phyloP scores from a whole-genome alignment of 306 rosid species.

The Argentina anserina region DNA sequence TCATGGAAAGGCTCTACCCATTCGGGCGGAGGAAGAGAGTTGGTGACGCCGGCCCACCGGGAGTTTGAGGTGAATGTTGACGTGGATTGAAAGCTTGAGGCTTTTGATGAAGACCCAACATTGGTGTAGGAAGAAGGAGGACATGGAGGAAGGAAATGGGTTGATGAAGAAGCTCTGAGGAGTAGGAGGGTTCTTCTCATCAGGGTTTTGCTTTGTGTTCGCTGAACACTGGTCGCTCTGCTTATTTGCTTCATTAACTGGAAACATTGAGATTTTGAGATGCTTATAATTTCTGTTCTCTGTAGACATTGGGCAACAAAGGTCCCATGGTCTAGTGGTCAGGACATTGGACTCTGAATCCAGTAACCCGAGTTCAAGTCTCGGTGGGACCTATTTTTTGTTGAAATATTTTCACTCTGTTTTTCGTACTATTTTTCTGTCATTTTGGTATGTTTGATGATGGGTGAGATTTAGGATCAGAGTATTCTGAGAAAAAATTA shows the following conservation, averaged over 20 bases:
- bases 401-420: no score
- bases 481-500: no score
- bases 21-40: slow-evolving; percentile 66
- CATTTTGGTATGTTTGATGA: no score
- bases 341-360: slow-evolving; percentile 56
- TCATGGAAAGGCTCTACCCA: slow-evolving; percentile 70
- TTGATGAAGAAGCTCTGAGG: slow-evolving; percentile 20
- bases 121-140: slow-evolving; percentile 7
- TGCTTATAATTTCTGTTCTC: no score
- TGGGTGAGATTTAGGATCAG: no score
- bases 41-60: slow-evolving; percentile 37
- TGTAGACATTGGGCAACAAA: accelerated
- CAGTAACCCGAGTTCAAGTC: slow-evolving; percentile 47
- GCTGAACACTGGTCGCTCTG: neutral
- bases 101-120: slow-evolving; percentile 28
- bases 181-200: slow-evolving; percentile 39
- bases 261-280: no score
- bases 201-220: slow-evolving; percentile 1
- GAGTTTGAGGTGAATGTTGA: slow-evolving; percentile 17
- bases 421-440: no score
- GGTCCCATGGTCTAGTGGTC: slow-evolving; percentile 43
- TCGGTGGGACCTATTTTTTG: slow-evolving; percentile 31
- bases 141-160: slow-evolving; percentile 15
- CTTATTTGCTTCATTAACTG: neutral
- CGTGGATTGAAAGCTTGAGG: slow-evolving; percentile 14